Evolutionary conservation across 1,284 basidiomycete genomes (phyloP), one percentile per base, ranked within the genome.

Genomic region (Cryptococcus jaspeensis): DNA sequence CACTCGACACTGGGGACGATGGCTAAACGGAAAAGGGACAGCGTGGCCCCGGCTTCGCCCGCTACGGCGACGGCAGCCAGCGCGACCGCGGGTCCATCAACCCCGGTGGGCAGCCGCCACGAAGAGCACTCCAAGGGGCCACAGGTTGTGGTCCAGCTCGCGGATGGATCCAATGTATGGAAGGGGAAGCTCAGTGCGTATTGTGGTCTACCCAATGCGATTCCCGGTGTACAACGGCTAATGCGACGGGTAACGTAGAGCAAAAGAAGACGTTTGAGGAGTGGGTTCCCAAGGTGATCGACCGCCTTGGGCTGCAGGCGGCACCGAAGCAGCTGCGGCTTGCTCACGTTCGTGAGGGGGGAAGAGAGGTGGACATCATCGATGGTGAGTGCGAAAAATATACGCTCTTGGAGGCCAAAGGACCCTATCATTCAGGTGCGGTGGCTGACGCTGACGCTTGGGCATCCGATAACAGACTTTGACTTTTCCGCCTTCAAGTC

Each of bases 401-500:
- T 15, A 28, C n/a, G 13, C 43, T 15, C 13, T 46, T 32, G 28
- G 9, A 32, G 4, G 4, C 28, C 9, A 32, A 32, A 32, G 28
- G 28, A 32, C 28, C 9, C 9, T 32, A 32, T 5, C 28, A 4
- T 32, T 9, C 5, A 4, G 4, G 5, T 32, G 28, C 9, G 28
- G 28, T 18, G 20, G n/a, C 18, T 22, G 44, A 41, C 28, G 28
- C 28, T 32, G 28, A 32, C 28, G 28, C 28, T 32, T 32, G 28
- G 9, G 9, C 15, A 9, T 20, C 15, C 38, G 16, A 36, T 41
- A 15, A 13, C 38, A 73, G 71, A 68, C 42, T 70, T 60, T 32
- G 71, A 73, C 52, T 67, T 63, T 35, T 49, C 58, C 11, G 59
- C 66, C 3, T 59, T 73, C 49, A 61, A 64, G 18, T 54, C 56